phyloP scores from a whole-genome alignment of 176 grass and related monocot species.

The Carex parvula region DNA sequence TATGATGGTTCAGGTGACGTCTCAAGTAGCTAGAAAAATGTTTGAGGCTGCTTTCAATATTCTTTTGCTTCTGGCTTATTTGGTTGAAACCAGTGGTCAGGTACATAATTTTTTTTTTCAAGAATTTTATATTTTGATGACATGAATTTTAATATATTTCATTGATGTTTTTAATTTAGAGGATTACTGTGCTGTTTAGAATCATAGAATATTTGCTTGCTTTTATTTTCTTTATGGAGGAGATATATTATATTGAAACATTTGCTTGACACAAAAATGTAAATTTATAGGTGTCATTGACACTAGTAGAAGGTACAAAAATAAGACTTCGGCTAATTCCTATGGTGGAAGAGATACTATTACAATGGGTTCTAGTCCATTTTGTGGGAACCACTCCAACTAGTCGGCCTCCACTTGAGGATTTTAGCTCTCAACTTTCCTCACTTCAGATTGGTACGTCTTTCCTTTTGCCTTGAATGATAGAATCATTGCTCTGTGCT shows the following conservation, averaged over 20 bases:
- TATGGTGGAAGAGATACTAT: conserved; percentile 58
- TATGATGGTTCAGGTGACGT: conserved; percentile 67
- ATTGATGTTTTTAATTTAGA: background rate
- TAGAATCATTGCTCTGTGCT: background rate
- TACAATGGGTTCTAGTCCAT: conserved; percentile 79
- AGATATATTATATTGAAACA: background rate
- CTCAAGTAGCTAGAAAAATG: conserved; percentile 82
- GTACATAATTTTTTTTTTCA: conserved; percentile 38
- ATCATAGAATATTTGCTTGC: conserved; percentile 15
- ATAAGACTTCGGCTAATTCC: conserved; percentile 76
- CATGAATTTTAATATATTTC: background rate
- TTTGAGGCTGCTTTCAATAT: conserved; percentile 89
- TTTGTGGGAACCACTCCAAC: conserved; percentile 75
- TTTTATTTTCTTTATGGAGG: conserved; percentile 21
- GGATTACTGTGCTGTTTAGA: conserved; percentile 16
- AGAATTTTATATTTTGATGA: conserved; percentile 14
- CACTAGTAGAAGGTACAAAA: conserved; percentile 64
- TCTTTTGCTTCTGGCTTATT: conserved; percentile 77
- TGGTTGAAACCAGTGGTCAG: conserved; percentile 77
- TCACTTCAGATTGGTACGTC: conserved; percentile 76
- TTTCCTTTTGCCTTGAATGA: background rate
- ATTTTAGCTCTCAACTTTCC: conserved; percentile 91
- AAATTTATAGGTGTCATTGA: conserved; percentile 59
- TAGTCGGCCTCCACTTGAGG: conserved; percentile 50
- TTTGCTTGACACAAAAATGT: conserved; percentile 29